Percentiles rank a stretch among this genome's conserved stretches.
phyloP scores from a whole-genome alignment of 2,329 filamentous ascomycete species.

The Colletotrichum acutatum region DNA sequence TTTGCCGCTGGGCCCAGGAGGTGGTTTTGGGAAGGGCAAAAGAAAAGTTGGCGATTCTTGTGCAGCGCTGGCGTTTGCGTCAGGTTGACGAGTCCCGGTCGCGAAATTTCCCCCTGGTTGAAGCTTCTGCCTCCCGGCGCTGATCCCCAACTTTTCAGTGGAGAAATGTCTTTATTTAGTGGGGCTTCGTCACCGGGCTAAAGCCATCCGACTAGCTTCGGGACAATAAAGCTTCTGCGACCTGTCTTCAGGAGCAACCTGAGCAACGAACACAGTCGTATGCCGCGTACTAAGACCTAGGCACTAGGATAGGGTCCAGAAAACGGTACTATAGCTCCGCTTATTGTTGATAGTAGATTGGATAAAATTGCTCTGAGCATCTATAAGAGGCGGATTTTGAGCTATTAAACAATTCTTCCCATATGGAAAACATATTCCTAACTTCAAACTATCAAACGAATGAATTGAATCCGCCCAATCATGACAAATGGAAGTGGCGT shows the following conservation, averaged over 20 bases:
- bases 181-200: not conserved
- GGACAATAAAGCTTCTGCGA: not conserved
- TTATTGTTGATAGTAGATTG: no score
- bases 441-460: no score
- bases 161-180: not conserved
- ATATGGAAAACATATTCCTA: no score
- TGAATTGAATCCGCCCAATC: no score
- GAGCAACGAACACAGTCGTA: not conserved
- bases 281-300: no score
- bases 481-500: no score
- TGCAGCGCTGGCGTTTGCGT: not conserved
- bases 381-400: no score
- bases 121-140: not conserved
- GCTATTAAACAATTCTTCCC: no score
- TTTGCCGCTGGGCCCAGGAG: not conserved
- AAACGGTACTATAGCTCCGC: no score
- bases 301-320: no score
- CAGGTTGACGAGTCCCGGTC: not conserved
- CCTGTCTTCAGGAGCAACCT: not conserved
- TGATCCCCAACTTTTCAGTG: constrained; percentile 16
- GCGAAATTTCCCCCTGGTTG: constrained; percentile 9
- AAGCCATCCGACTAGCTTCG: not conserved
- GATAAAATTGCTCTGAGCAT: no score
- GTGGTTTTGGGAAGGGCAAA: not conserved
- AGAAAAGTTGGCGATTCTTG: not conserved